These are phyloP conservation scores for Kockovaella imperatae DNA, from an alignment of 768 basidiomycete genomes.

Conservation along the genomic window DNA sequence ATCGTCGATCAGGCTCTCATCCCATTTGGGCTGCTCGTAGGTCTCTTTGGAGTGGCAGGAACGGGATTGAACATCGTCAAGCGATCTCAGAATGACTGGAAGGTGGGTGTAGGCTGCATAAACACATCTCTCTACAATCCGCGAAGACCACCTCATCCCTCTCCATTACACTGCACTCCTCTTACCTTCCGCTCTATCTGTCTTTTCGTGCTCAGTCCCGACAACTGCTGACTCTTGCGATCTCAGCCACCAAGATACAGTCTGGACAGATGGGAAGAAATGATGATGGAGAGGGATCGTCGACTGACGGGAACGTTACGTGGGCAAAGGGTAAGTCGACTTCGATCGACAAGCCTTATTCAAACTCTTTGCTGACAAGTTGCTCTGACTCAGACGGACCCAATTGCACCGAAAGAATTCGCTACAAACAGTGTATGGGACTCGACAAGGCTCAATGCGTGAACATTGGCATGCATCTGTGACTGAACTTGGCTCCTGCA, in stretches of 20 bases:
- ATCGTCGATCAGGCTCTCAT: slow-evolving; percentile 65
- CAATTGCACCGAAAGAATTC: slow-evolving; percentile 61
- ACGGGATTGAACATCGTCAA: slow-evolving; percentile 74
- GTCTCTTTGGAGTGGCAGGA: slow-evolving; percentile 84
- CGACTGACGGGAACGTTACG: slow-evolving; percentile 77
- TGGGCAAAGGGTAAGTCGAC: slow-evolving; percentile 67
- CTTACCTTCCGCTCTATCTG: no score
- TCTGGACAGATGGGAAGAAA: slow-evolving; percentile 82
- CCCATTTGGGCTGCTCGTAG: slow-evolving; percentile 83
- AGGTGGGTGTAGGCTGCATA: slow-evolving; percentile 52
- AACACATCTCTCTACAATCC: no score
- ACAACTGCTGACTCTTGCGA: neutral
- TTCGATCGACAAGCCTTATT: neutral
- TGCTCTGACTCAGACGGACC: slow-evolving; percentile 52
- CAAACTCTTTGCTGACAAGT: neutral
- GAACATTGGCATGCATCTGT: no score
- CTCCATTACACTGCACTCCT: no score
- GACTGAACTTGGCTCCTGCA: no score
- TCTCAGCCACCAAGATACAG: slow-evolving; percentile 71
- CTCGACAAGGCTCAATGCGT: slow-evolving; percentile 47
- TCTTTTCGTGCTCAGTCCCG: neutral
- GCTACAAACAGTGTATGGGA: slow-evolving; percentile 68
- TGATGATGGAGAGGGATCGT: slow-evolving; percentile 91
- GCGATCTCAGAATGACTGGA: slow-evolving; percentile 77
- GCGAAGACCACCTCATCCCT: no score